A percentile compares a stretch with the other conserved stretches of the same genome.
Conservation (phyloP, 257 asterid species). For the Solanum neorickii region DNA sequence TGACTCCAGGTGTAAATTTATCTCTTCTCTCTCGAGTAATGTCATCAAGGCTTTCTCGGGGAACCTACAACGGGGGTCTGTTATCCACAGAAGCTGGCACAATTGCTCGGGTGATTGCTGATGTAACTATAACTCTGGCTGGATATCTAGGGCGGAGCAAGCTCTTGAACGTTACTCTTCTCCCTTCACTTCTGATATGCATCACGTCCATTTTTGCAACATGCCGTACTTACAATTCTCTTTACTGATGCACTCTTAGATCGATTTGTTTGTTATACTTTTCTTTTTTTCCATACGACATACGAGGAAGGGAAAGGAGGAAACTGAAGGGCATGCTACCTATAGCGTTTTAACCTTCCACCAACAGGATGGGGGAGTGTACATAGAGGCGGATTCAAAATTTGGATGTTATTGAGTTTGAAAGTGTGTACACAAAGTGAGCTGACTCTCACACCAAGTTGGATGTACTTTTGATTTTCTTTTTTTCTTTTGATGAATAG, state of each 20-base stretch:
- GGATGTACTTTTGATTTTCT: background rate
- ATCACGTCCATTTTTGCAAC: constrained; percentile 68
- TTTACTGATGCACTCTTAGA: constrained; percentile 28
- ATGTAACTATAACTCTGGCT: constrained; percentile 76
- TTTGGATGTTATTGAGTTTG: background rate
- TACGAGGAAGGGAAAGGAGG: background rate
- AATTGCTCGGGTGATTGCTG: constrained; percentile 83
- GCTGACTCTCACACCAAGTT: background rate
- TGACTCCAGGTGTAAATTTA: constrained; percentile 53
- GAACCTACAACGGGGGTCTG: constrained; percentile 82
- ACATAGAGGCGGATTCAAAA: background rate
- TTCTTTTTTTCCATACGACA: background rate
- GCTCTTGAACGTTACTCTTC: constrained; percentile 68
- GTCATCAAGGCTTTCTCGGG: constrained; percentile 95
- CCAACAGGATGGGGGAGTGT: background rate
- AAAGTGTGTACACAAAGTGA: background rate
- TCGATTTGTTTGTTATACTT: background rate
- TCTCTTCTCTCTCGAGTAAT: constrained; percentile 86
- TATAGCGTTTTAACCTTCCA: background rate
- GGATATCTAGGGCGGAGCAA: constrained; percentile 60
- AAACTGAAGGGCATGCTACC: background rate
- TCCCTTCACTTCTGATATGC: constrained; percentile 76
- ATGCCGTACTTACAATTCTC: constrained; percentile 67
- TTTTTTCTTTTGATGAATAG: background rate
- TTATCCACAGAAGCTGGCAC: constrained; percentile 92